These are phyloP conservation scores for Cyberlindnera mrakii DNA, from an alignment of 805 yeast genomes.

Conservation along the genomic window DNA sequence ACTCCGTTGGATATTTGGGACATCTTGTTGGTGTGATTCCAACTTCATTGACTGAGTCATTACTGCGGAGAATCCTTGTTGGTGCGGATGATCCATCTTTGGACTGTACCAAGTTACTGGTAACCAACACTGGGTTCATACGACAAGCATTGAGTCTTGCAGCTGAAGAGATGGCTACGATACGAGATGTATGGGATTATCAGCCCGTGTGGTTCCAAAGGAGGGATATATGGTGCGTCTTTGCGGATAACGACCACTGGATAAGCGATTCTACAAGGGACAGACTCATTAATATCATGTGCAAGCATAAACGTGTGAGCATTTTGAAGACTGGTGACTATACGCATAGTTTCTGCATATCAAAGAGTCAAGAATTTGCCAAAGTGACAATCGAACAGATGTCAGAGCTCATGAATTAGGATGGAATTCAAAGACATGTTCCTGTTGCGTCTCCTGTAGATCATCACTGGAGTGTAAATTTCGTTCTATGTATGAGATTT, in stretches of 20 bases:
- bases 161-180: constrained; percentile 49
- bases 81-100: constrained; percentile 9
- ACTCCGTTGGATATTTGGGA: constrained; percentile 25
- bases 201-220: constrained; percentile 40
- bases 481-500: constrained; percentile 55
- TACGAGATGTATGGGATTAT: constrained; percentile 41
- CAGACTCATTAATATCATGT: constrained; percentile 30
- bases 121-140: constrained; percentile 37
- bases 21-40: constrained; percentile 22
- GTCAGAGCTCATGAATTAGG: not conserved
- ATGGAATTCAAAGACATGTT: constrained; percentile 17
- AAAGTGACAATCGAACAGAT: constrained; percentile 27
- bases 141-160: constrained; percentile 54
- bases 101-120: constrained; percentile 36
- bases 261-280: constrained; percentile 47
- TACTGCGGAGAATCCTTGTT: constrained; percentile 6
- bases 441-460: constrained; percentile 20
- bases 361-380: constrained; percentile 43
- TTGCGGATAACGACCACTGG: constrained; percentile 64
- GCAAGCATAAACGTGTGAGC: constrained; percentile 26
- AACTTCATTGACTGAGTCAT: constrained; percentile 5
- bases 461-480: constrained; percentile 48
- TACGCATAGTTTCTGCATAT: constrained; percentile 57
- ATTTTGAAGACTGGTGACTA: constrained; percentile 31
- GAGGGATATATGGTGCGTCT: constrained; percentile 44